Conservation (phyloP, 2,329 filamentous ascomycete genomes). For the Tolypocladium amazonense region DNA sequence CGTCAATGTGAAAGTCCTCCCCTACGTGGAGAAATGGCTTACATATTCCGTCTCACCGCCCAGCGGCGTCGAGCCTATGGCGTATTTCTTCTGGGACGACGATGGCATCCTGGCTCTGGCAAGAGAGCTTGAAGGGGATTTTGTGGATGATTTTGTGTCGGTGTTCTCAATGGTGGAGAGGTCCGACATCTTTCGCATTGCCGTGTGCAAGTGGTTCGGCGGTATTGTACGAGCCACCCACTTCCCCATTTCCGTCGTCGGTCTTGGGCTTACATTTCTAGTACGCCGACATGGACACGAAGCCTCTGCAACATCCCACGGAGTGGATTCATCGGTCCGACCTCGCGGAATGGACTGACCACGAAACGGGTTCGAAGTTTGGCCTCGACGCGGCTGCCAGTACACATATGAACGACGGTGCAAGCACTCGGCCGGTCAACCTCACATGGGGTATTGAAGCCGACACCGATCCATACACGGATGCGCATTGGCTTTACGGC, state of each 20-base stretch:
- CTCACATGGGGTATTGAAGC: not conserved
- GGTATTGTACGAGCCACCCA: not conserved
- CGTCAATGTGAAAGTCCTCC: not conserved
- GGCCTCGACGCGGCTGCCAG: not conserved
- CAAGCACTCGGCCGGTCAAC: not conserved
- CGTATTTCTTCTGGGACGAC: not conserved
- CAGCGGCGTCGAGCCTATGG: not conserved
- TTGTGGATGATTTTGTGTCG: not conserved
- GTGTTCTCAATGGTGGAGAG: not conserved
- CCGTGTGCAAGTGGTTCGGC: not conserved
- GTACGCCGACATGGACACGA: not conserved
- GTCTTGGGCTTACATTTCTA: not conserved
- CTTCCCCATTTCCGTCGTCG: not conserved
- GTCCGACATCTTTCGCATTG: not conserved
- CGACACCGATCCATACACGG: not conserved
- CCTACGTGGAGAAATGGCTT: not conserved
- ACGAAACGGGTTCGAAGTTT: not conserved
- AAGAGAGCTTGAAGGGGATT: not conserved
- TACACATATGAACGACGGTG: not conserved
- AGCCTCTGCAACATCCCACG: not conserved
- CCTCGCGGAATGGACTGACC: not conserved
- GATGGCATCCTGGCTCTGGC: not conserved
- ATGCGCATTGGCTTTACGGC: not conserved
- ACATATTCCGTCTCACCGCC: not conserved
- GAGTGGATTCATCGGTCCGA: not conserved